These are phyloP conservation scores for Rhododendron simsii DNA, from an alignment of 148 eudicot species.

Conservation along the genomic window DNA sequence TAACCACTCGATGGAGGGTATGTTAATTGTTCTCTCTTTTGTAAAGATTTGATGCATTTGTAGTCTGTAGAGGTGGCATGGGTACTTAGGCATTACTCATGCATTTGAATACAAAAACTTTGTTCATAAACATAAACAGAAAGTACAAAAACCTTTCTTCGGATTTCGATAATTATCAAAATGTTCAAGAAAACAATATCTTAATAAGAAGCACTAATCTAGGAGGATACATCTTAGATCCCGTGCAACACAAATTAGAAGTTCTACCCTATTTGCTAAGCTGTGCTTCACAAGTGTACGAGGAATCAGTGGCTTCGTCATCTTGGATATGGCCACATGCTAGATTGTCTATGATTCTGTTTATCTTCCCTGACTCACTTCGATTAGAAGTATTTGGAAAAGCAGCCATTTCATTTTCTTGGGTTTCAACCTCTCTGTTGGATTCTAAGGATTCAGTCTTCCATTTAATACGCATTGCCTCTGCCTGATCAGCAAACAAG, in stretches of 20 bases:
- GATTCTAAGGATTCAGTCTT: slow-evolving; percentile 28
- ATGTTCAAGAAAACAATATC: neutral
- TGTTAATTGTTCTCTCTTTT: too few species aligned
- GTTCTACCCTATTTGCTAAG: slow-evolving; percentile 11
- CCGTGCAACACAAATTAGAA: neutral
- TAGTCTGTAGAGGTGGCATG: too few species aligned
- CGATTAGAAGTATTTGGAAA: neutral
- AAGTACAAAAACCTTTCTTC: neutral
- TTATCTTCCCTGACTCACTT: neutral
- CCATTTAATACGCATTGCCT: slow-evolving; percentile 51
- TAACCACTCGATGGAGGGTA: too few species aligned
- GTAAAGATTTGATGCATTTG: too few species aligned
- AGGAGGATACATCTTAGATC: neutral
- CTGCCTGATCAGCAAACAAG: slow-evolving; percentile 64
- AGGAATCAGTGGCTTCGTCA: slow-evolving; percentile 10
- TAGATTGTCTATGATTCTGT: neutral
- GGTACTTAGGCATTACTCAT: neutral
- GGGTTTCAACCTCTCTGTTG: slow-evolving; percentile 1
- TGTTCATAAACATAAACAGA: neutral
- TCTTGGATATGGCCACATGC: neutral
- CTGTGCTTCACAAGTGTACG: slow-evolving; percentile 5
- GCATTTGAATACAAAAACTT: neutral
- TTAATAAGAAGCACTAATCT: neutral
- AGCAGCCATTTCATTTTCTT: neutral
- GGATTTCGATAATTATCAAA: neutral